phyloP scores from a whole-genome alignment of 169 alveolate genomes.

The Plasmodium falciparum region DNA sequence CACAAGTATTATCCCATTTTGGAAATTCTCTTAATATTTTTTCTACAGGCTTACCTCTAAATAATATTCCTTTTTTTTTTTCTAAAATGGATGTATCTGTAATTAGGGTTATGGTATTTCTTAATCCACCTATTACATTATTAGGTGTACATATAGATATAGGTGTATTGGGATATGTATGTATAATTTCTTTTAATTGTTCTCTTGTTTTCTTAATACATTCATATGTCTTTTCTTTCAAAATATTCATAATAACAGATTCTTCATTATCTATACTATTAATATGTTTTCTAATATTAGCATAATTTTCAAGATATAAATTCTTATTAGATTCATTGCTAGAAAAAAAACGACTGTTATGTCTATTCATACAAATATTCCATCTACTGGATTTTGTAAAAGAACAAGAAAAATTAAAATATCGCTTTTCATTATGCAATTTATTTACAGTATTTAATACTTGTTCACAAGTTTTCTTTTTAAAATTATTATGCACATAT shows the following conservation, averaged over 20 bases:
- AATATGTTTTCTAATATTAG: conserved; percentile 49
- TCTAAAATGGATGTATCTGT: conserved; percentile 95
- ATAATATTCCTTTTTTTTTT: conserved; percentile 92
- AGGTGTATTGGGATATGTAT: conserved; percentile 75
- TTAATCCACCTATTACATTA: conserved; percentile 89
- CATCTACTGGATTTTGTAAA: neutral
- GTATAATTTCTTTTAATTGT: conserved; percentile 60
- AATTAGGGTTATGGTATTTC: conserved; percentile 93
- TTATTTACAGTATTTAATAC: conserved; percentile 16
- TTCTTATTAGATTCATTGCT: conserved; percentile 20
- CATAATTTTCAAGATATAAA: conserved; percentile 60
- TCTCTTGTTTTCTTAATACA: conserved; percentile 75
- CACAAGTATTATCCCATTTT: conserved; percentile 81
- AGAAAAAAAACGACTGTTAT: conserved; percentile 19
- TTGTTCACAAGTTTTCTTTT: conserved; percentile 8
- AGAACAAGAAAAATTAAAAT: neutral
- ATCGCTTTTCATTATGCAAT: conserved; percentile 18
- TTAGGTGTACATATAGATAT: conserved; percentile 76
- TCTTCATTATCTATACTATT: conserved; percentile 66
- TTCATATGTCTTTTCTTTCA: conserved; percentile 74
- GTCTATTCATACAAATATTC: conserved; percentile 2
- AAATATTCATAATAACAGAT: conserved; percentile 61
- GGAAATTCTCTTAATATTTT: conserved; percentile 90
- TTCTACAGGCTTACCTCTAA: conserved; percentile 91
- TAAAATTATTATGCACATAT: conserved; percentile 8